These are phyloP conservation scores for Lycium ferocissimum DNA, from an alignment of 257 asterid genomes.

Conservation along the genomic window DNA sequence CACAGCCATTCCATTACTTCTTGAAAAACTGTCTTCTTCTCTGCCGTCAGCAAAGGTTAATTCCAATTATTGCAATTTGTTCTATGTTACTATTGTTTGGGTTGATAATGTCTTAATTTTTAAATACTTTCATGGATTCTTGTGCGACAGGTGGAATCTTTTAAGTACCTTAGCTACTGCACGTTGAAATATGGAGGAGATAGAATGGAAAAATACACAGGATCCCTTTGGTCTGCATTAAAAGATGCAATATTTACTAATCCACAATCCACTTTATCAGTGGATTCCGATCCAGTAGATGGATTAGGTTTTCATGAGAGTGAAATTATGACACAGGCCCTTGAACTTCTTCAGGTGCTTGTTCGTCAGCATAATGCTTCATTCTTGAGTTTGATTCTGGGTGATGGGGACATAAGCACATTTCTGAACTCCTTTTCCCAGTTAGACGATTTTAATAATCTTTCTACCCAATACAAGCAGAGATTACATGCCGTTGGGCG, in stretches of 20 bases:
- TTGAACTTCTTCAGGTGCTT: constrained; percentile 68
- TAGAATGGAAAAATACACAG: constrained; percentile 62
- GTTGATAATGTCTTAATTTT: constrained; percentile 18
- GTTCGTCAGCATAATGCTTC: constrained; percentile 51
- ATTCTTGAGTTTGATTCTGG: constrained; percentile 58
- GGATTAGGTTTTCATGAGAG: constrained; percentile 69
- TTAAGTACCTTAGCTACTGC: constrained; percentile 80
- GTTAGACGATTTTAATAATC: constrained; percentile 50
- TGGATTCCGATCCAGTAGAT: constrained; percentile 53
- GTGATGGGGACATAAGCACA: constrained; percentile 66
- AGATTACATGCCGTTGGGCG: constrained; percentile 76
- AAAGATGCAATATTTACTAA: constrained; percentile 68
- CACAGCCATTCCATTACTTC: constrained; percentile 74
- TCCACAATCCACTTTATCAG: constrained; percentile 55
- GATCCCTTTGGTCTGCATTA: constrained; percentile 78
- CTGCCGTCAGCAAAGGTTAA: constrained; percentile 87
- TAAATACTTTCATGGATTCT: constrained; percentile 33
- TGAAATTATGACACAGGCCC: constrained; percentile 73
- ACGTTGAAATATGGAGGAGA: constrained; percentile 70
- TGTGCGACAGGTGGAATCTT: constrained; percentile 77
- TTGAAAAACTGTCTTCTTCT: constrained; percentile 86
- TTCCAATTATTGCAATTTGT: constrained; percentile 31
- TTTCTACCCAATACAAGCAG: constrained; percentile 65
- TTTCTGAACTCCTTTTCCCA: constrained; percentile 59
- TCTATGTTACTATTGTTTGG: constrained; percentile 31